These are phyloP conservation scores for Ampelocalamus luodianensis DNA, from an alignment of 176 grass and related monocot genomes.

Conservation along the genomic window DNA sequence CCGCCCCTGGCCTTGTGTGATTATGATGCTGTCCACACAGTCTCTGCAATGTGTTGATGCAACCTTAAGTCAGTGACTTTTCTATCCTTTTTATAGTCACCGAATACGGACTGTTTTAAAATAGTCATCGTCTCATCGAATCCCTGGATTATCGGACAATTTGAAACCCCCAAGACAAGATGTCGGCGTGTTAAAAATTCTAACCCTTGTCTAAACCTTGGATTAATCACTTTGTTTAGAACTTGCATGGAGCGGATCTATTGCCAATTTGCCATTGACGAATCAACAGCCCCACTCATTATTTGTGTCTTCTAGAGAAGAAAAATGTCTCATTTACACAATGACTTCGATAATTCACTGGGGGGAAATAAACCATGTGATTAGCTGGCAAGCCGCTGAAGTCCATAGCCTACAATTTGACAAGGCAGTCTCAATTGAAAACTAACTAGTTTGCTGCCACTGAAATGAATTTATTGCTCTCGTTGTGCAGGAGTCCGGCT, in stretches of 20 bases:
- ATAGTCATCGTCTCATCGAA: not conserved
- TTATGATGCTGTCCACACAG: too few species aligned
- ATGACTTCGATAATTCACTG: too few species aligned
- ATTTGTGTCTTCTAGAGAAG: not conserved
- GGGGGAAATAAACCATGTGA: too few species aligned
- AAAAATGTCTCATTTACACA: not conserved
- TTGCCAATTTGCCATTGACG: not conserved
- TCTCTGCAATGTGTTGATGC: not conserved
- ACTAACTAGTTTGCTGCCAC: not conserved
- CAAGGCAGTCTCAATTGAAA: not conserved
- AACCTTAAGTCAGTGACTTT: not conserved
- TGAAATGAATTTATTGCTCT: not conserved
- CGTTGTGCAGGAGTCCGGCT: conserved; percentile 54
- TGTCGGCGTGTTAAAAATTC: not conserved
- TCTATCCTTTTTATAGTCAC: not conserved
- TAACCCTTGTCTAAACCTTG: not conserved
- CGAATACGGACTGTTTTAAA: not conserved
- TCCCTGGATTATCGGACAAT: not conserved
- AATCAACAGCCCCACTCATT: not conserved
- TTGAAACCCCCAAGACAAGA: conserved; percentile 30
- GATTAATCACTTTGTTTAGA: not conserved
- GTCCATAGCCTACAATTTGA: not conserved
- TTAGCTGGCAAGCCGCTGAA: not conserved
- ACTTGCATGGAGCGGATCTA: not conserved
- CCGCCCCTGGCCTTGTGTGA: too few species aligned